Conservation (phyloP, 495 filamentous ascomycete species). For the Chaetomium cochliodes region DNA sequence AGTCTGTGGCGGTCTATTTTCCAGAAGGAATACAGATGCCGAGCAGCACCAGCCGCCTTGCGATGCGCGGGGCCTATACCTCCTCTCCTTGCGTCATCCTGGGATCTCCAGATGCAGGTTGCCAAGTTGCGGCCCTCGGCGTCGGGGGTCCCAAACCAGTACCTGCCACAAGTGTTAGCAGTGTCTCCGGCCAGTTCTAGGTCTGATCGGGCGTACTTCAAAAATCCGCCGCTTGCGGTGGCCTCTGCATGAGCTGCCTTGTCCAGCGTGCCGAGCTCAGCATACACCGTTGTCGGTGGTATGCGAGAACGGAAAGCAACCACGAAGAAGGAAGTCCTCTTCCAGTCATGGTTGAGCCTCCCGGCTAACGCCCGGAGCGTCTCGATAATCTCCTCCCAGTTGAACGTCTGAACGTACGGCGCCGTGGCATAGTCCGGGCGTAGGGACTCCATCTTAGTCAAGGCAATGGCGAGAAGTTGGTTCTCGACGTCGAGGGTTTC, state of each 20-base stretch:
- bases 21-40: constrained; percentile 56
- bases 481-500: constrained; percentile 60
- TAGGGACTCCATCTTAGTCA: constrained; percentile 60
- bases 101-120: constrained; percentile 73
- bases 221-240: constrained; percentile 70
- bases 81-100: constrained; percentile 66
- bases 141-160: constrained; percentile 77
- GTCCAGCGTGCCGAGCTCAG: constrained; percentile 66
- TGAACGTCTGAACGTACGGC: constrained; percentile 71
- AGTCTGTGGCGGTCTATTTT: constrained; percentile 64
- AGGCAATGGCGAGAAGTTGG: constrained; percentile 66
- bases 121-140: constrained; percentile 64
- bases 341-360: constrained; percentile 57
- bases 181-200: constrained; percentile 10
- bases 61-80: constrained; percentile 60
- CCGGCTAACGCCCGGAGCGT: constrained; percentile 50
- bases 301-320: constrained; percentile 78
- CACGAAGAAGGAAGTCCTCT: constrained; percentile 67
- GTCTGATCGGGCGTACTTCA: constrained; percentile 57
- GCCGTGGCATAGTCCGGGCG: constrained; percentile 74
- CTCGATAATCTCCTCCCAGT: constrained; percentile 65
- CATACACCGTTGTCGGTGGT: constrained; percentile 57
- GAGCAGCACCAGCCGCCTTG: constrained; percentile 50
- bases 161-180: constrained; percentile 44
- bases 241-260: constrained; percentile 75